Percentiles rank a stretch among this genome's conserved stretches.
phyloP scores from a whole-genome alignment of 2,329 filamentous ascomycete genomes.

The Colletotrichum euphorbiae region DNA sequence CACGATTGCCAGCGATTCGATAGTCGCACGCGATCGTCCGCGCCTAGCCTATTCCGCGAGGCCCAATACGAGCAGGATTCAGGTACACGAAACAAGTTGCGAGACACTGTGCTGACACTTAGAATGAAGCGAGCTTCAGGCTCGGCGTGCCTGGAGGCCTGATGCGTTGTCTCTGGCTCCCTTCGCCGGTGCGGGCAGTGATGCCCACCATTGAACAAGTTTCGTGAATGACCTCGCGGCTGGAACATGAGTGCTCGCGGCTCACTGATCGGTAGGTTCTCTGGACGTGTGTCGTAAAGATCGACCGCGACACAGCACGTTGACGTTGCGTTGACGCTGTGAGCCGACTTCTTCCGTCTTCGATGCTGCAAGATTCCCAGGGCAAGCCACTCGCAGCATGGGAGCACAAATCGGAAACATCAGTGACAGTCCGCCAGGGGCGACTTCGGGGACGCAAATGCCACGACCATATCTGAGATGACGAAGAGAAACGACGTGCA shows the following conservation, averaged over 20 bases:
- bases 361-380: not conserved
- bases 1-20: constrained; percentile 6
- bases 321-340: too few relatives aligned
- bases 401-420: not conserved
- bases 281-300: too few relatives aligned
- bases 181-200: not conserved
- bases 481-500: constrained; percentile 6
- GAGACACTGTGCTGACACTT: constrained; percentile 3
- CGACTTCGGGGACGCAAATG: not conserved
- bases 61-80: not conserved
- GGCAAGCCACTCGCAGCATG: not conserved
- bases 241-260: not conserved
- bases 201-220: not conserved
- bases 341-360: not conserved
- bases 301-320: too few relatives aligned
- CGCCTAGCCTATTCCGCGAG: constrained; percentile 4
- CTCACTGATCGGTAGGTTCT: too few relatives aligned
- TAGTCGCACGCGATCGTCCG: constrained; percentile 14
- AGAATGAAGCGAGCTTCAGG: too few relatives aligned
- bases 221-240: constrained; percentile 1
- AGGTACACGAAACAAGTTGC: not conserved
- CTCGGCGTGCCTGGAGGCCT: not conserved
- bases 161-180: not conserved
- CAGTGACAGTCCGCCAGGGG: not conserved
- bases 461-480: not conserved